phyloP scores from a whole-genome alignment of 2,329 filamentous ascomycete species.

The Fusarium floridanum region DNA sequence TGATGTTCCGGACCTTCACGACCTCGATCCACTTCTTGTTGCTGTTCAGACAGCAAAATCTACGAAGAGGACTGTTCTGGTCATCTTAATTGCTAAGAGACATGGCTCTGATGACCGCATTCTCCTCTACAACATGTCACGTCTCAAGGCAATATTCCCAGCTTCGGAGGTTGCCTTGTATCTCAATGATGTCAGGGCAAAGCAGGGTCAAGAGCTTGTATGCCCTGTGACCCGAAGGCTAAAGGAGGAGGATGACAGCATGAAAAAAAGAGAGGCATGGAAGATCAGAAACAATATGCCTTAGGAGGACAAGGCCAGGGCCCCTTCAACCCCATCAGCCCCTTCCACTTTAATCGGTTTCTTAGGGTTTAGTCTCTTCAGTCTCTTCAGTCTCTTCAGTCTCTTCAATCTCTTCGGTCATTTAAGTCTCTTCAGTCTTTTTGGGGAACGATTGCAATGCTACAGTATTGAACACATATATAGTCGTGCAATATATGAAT shows the following conservation, averaged over 20 bases:
- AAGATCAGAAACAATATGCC: neutral
- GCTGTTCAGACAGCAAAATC: neutral
- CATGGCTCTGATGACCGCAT: neutral
- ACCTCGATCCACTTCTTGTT: neutral
- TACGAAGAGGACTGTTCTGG: neutral
- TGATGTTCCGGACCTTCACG: rapidly evolving
- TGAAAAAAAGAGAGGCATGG: neutral
- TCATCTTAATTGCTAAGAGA: neutral
- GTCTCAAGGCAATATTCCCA: neutral
- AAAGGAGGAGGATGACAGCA: neutral
- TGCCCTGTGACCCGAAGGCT: neutral
- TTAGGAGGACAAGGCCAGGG: too few relatives aligned
- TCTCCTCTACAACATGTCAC: neutral
- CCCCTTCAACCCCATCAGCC: neutral
- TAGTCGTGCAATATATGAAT: neutral
- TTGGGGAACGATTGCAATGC: neutral
- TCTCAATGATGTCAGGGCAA: neutral
- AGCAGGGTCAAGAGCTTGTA: neutral
- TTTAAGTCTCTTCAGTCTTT: neutral
- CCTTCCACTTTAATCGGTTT: neutral
- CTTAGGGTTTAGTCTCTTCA: neutral
- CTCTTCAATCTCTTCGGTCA: too few relatives aligned
- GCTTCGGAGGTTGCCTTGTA: neutral
- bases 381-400: neutral
- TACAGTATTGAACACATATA: neutral